phyloP scores from a whole-genome alignment of 768 basidiomycete species.

The Calvatia gigantea region DNA sequence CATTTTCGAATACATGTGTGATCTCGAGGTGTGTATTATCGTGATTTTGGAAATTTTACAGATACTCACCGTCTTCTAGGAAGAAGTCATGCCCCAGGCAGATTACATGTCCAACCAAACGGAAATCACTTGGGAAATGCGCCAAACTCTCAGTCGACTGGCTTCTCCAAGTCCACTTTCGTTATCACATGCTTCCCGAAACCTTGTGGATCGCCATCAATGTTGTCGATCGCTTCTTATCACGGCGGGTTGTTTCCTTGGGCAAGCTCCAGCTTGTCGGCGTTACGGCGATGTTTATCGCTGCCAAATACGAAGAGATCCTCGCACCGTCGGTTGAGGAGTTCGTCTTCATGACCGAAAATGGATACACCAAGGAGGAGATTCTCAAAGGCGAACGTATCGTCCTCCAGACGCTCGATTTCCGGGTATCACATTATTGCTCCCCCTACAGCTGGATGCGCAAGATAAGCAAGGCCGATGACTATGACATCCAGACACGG shows the following conservation, averaged over 20 bases:
- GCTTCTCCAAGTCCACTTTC: conserved; percentile 95
- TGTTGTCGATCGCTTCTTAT: conserved; percentile 90
- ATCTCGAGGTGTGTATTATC: conserved; percentile 67
- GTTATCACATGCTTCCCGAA: conserved; percentile 99
- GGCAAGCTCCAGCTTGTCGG: conserved; percentile 95
- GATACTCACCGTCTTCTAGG: conserved; percentile 40
- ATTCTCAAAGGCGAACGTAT: conserved; percentile 98
- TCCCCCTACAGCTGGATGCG: conserved; percentile 99
- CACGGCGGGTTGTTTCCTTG: conserved; percentile 81
- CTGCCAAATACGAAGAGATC: conserved; percentile 99
- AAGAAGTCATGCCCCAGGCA: conserved; percentile 84
- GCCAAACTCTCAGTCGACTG: conserved; percentile 96
- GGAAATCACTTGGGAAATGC: conserved; percentile 93
- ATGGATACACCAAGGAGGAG: conserved; percentile 90
- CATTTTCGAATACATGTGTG: conserved; percentile 94
- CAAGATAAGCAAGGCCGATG: conserved; percentile 96
- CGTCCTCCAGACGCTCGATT: conserved; percentile 91
- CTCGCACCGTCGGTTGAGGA: conserved; percentile 96
- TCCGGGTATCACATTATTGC: conserved; percentile 95
- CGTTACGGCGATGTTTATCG: conserved; percentile 98
- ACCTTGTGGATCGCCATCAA: conserved; percentile 99
- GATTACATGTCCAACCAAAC: conserved; percentile 93
- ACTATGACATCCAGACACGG: conserved; percentile 96
- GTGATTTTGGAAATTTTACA: not conserved
- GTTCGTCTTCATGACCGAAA: conserved; percentile 97